A percentile compares a stretch with the other conserved stretches of the same genome.
Conservation (phyloP, 2,329 filamentous ascomycete species). For the Aspergillus novofumigatus region DNA sequence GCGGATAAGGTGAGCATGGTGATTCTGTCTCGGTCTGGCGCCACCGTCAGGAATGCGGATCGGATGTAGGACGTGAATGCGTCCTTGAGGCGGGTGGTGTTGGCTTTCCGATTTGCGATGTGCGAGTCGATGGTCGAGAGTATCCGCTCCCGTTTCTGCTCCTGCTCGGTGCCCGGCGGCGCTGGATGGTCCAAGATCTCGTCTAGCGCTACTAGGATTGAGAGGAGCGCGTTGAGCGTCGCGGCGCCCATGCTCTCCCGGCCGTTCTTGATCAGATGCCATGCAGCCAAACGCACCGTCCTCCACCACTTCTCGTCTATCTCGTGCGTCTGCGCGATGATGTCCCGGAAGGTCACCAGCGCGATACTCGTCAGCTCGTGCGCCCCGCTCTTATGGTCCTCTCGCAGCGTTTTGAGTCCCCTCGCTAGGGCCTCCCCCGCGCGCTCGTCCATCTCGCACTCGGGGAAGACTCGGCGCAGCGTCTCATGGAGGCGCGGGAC, state of each 20-base stretch:
- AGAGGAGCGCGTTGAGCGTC: slow-evolving; percentile 42
- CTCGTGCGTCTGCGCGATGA: slow-evolving; percentile 30
- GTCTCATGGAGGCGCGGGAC: slow-evolving; percentile 58
- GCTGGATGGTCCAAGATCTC: slow-evolving; percentile 20
- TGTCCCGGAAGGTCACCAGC: slow-evolving; percentile 47
- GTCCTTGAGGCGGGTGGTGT: slow-evolving; percentile 19
- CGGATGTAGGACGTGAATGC: slow-evolving; percentile 25
- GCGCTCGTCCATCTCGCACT: slow-evolving; percentile 45
- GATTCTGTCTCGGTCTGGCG: slow-evolving; percentile 25
- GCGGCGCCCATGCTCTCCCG: slow-evolving; percentile 64
- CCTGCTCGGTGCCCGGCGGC: not conserved
- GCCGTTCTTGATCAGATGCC: slow-evolving; percentile 63
- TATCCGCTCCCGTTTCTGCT: slow-evolving; percentile 16
- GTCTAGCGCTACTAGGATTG: slow-evolving; percentile 21
- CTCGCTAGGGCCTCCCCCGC: slow-evolving; percentile 46
- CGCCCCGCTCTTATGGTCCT: slow-evolving; percentile 58
- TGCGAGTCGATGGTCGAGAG: slow-evolving; percentile 24
- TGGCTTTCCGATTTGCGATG: slow-evolving; percentile 19
- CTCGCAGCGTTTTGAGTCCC: slow-evolving; percentile 49
- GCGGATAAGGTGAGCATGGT: slow-evolving; percentile 59
- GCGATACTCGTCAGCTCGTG: slow-evolving; percentile 55
- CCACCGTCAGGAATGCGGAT: slow-evolving; percentile 7
- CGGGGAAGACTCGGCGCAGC: slow-evolving; percentile 57
- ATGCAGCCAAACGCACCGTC: slow-evolving; percentile 53
- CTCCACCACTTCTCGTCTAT: slow-evolving; percentile 49